These are phyloP conservation scores for Lentinula detonsa DNA, from an alignment of 768 basidiomycete genomes.

Conservation along the genomic window DNA sequence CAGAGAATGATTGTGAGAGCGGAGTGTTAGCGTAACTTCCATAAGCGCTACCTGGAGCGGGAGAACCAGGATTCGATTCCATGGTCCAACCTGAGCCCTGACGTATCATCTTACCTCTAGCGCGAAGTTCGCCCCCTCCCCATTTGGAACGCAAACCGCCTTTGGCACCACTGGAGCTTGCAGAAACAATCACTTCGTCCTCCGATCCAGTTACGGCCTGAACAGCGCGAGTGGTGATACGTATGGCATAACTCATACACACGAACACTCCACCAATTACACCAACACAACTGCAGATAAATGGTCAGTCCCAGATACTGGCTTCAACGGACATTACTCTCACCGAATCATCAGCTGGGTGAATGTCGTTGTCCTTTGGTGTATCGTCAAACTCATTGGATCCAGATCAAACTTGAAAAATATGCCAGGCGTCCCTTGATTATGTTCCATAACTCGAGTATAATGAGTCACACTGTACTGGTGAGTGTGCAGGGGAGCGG, in stretches of 20 bases:
- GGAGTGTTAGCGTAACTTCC: slow-evolving; percentile 27
- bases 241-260: slow-evolving; percentile 73
- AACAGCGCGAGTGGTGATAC: slow-evolving; percentile 57
- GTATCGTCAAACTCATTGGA: slow-evolving; percentile 77
- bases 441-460: slow-evolving; percentile 65
- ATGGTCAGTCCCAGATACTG: background rate
- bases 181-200: slow-evolving; percentile 55
- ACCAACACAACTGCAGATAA: slow-evolving; percentile 57
- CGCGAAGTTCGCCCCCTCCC: slow-evolving; percentile 57
- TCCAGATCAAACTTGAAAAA: slow-evolving; percentile 99
- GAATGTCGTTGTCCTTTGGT: slow-evolving; percentile 83
- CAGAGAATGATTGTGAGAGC: slow-evolving; percentile 19
- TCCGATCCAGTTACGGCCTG: slow-evolving; percentile 54
- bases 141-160: slow-evolving; percentile 57
- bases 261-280: slow-evolving; percentile 91
- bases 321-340: background rate
- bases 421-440: slow-evolving; percentile 83
- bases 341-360: slow-evolving; percentile 75
- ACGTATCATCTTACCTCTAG: slow-evolving; percentile 48
- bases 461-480: slow-evolving; percentile 97
- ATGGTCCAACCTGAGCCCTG: slow-evolving; percentile 58
- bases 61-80: slow-evolving; percentile 36
- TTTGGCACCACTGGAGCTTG: slow-evolving; percentile 56
- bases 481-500: slow-evolving; percentile 59
- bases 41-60: slow-evolving; percentile 20